Percentiles rank a stretch among this genome's conserved stretches.
Conservation (phyloP, 768 basidiomycete genomes). For the Pleurotus giganteus region DNA sequence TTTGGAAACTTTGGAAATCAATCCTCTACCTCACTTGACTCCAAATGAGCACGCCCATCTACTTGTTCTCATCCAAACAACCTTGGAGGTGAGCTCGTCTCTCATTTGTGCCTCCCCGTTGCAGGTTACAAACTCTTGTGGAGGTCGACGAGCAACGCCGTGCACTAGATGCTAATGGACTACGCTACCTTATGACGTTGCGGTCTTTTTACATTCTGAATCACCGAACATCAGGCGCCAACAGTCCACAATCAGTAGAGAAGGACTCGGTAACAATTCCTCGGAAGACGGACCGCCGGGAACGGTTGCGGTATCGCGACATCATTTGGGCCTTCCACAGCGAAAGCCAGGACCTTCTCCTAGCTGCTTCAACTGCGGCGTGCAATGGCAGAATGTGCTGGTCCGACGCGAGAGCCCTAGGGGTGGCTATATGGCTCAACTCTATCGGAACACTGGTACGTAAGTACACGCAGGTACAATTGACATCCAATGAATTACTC, state of each 20-base stretch:
- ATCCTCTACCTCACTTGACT: constrained; percentile 68
- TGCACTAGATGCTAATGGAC: constrained; percentile 88
- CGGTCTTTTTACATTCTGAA: constrained; percentile 88
- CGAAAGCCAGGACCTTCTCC: constrained; percentile 84
- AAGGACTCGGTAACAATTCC: constrained; percentile 23
- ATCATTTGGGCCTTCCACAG: constrained; percentile 98
- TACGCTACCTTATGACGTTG: constrained; percentile 92
- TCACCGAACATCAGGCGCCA: constrained; percentile 51
- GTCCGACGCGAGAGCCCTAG: constrained; percentile 84
- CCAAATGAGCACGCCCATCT: constrained; percentile 82
- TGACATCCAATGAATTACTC: background rate
- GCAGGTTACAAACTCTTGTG: background rate
- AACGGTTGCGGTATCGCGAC: constrained; percentile 87
- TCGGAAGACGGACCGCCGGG: constrained; percentile 56
- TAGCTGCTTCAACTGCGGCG: constrained; percentile 65
- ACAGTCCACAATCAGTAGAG: constrained; percentile 42
- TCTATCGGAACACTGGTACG: constrained; percentile 77
- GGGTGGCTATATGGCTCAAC: constrained; percentile 85
- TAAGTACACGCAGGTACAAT: background rate
- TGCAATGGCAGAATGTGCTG: constrained; percentile 88
- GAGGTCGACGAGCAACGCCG: constrained; percentile 89
- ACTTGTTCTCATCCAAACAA: constrained; percentile 81
- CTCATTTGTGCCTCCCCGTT: constrained; percentile 3
- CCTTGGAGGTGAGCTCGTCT: constrained; percentile 62
- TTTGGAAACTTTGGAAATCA: constrained; percentile 59